Evolutionary conservation across 106 monocot genomes (phyloP).

Genomic region (Xerophyta viscosa): DNA sequence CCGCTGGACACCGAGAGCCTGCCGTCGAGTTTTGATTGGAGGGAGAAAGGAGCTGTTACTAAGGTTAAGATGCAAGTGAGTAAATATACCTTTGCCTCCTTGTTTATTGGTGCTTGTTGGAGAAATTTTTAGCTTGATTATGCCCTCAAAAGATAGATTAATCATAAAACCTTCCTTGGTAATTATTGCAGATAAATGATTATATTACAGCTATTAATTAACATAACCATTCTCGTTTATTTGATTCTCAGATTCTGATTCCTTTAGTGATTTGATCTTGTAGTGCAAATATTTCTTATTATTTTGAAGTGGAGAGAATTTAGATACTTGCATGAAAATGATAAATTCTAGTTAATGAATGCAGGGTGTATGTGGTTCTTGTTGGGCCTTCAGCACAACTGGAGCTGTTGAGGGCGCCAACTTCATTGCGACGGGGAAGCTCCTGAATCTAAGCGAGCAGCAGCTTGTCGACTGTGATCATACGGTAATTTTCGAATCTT

Average conservation of each 20-base stretch:
- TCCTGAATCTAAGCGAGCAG: conserved; percentile 72
- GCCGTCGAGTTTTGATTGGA: conserved; percentile 80
- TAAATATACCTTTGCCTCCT: too few relatives aligned
- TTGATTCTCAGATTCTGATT: too few relatives aligned
- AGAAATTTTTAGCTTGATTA: not conserved
- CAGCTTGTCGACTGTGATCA: conserved; percentile 91
- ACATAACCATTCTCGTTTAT: too few relatives aligned
- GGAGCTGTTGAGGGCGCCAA: conserved; percentile 82
- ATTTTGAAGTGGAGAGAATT: too few relatives aligned
- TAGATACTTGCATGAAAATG: too few relatives aligned
- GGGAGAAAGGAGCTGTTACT: conserved; percentile 76
- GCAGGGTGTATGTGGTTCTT: conserved; percentile 79
- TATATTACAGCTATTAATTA: too few relatives aligned
- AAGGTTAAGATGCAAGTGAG: conserved; percentile 71
- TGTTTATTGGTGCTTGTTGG: not conserved
- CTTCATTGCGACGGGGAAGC: conserved; percentile 70
- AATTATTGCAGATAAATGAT: too few relatives aligned
- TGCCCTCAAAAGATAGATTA: too few relatives aligned
- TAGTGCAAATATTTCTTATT: too few relatives aligned
- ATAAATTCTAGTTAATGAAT: too few relatives aligned
- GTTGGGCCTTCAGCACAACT: conserved; percentile 92
- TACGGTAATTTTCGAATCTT: conserved; percentile 17
- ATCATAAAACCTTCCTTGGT: too few relatives aligned
- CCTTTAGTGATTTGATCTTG: too few relatives aligned
- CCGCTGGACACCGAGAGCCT: conserved; percentile 15